Base-by-base conservation (phyloP, 805 yeast species). In the Wickerhamomyces canadensis region DNA sequence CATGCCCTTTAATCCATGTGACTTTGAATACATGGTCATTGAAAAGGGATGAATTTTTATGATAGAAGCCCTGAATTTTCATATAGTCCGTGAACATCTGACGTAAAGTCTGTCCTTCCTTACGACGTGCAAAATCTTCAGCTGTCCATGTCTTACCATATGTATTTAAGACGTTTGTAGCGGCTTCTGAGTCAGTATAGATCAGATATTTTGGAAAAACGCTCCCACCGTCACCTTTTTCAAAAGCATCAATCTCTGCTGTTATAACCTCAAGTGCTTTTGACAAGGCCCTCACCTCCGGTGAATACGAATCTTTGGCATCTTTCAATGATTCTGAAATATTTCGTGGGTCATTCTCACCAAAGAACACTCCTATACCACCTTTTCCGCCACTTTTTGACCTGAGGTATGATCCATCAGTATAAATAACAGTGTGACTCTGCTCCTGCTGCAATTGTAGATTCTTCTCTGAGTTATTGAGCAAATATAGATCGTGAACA, bases 321-420 rank as follows among this genome's bases (percentile, higher is more conserved):
- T 64, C 68, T 2, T n/a, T 29, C 19, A 86, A 62, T 0, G 80
- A 74, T 5, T 66, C 75, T 0, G 80, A 65, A 9, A 67, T 61
- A 54, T 83, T 84, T 31, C 82, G 57, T 2, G 67, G 41, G 49
- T 79, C 82, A 25, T 57, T 51, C 0, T 47, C 61, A 0, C 87
- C 89, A 55, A 71, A 85, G 54, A 63, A 86, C 0, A 83, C 84
- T 18, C 96, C 97, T 50, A 73, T 78, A 0, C 97, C 96, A 0
- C 81, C 78, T 16, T 51, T 61, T 1, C 87, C 88, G 48, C 82
- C 81, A 5, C 74, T 70, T 9, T 78, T 67, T 19, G 13, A 13
- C 9, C 27, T 25, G n/a, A 46, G 27, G 21, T 36, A 51, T 0
- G 95, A 84, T 0, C 96, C 97, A 58, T 88, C 97, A 16, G 86